Percentiles rank a stretch among this genome's conserved stretches.
Evolutionary conservation across 2,329 filamentous ascomycete species (phyloP).

Genomic region (Calonectria hongkongensis): DNA sequence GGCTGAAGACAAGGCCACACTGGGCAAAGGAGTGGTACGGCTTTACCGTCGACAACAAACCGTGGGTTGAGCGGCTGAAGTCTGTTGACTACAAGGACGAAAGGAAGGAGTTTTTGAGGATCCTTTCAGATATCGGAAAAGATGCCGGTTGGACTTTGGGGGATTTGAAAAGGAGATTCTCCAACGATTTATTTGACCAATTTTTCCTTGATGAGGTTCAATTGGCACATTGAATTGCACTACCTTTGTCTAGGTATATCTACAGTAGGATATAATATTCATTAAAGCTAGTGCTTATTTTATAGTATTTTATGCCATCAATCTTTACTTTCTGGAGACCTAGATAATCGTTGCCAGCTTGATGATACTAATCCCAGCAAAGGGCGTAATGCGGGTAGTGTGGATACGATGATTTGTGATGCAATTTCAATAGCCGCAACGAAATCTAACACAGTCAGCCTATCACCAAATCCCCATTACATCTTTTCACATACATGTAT

Average conservation of each 20-base stretch:
- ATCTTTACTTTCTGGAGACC: neutral
- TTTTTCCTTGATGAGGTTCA: neutral
- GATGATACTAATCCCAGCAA: neutral
- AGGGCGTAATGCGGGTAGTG: neutral
- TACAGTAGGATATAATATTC: too few relatives aligned
- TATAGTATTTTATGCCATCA: neutral
- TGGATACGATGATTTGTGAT: conserved; percentile 2
- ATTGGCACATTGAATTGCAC: too few relatives aligned
- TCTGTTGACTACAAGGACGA: conserved; percentile 1
- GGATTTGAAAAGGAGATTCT: neutral
- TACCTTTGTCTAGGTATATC: too few relatives aligned
- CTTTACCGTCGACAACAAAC: neutral
- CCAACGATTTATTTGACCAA: neutral
- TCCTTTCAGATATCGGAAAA: neutral
- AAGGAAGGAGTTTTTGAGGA: neutral
- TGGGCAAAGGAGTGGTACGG: conserved; percentile 14
- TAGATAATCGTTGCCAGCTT: neutral
- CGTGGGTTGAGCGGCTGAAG: conserved; percentile 5
- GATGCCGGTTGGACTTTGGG: conserved; percentile 5
- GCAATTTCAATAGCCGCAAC: conserved; percentile 10
- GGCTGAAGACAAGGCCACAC: neutral
- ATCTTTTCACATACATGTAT: neutral
- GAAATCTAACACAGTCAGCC: neutral
- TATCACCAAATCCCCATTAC: neutral
- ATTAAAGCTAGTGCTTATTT: too few relatives aligned